Conservation (phyloP, 176 grass and related monocot species). For the Hyparrhenia diplandra region DNA sequence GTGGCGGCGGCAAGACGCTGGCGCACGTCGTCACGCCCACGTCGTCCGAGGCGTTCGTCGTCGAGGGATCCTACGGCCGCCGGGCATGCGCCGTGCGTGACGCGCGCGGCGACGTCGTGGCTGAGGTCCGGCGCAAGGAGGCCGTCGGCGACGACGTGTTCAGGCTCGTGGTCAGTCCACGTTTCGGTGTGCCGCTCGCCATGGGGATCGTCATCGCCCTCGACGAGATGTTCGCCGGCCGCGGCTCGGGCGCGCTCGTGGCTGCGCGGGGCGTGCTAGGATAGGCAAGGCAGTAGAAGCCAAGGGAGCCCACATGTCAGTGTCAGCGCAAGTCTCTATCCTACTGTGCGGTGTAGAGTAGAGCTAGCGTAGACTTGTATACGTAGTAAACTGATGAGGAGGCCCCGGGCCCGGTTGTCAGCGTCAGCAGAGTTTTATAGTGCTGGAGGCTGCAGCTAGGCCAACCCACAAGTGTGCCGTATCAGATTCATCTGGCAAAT, state of each 20-base stretch:
- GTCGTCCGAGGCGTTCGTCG: background rate
- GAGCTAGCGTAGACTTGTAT: too few species aligned
- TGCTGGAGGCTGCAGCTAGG: background rate
- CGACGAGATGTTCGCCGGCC: background rate
- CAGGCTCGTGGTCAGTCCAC: background rate
- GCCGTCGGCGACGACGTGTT: background rate
- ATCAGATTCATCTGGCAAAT: too few species aligned
- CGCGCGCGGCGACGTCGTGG: slow-evolving; percentile 31
- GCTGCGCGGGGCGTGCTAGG: background rate
- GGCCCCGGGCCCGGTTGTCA: background rate
- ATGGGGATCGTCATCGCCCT: background rate
- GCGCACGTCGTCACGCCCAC: background rate
- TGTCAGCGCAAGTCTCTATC: background rate
- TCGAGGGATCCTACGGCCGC: slow-evolving; percentile 37
- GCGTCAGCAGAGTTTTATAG: background rate
- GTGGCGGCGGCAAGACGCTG: background rate
- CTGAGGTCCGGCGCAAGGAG: background rate
- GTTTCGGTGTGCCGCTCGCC: background rate
- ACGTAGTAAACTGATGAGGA: too few species aligned
- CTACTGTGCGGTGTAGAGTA: too few species aligned
- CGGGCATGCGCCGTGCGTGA: slow-evolving; percentile 52
- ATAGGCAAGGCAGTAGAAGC: background rate
- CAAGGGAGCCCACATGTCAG: background rate
- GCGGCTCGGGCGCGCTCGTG: background rate
- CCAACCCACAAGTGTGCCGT: too few species aligned